These are phyloP conservation scores for Pichia sp. DNA, from an alignment of 1,139 yeast genomes.

Conservation along the genomic window DNA sequence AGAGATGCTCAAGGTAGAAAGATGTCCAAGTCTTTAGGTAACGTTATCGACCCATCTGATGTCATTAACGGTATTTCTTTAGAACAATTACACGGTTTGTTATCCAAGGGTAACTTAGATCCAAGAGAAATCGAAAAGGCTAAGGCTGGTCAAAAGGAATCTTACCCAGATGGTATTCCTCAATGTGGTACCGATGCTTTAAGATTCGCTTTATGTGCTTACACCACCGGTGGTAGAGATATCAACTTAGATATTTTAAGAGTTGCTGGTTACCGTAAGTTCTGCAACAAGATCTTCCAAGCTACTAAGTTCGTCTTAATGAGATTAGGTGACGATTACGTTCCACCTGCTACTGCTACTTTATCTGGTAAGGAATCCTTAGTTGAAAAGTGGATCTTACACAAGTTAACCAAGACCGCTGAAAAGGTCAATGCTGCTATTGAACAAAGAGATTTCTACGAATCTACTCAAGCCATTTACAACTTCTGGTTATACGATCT, in stretches of 20 bases:
- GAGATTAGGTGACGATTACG: conserved; percentile 86
- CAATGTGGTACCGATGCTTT: conserved; percentile 99
- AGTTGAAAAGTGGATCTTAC: conserved; percentile 96
- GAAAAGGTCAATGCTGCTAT: conserved; percentile 62
- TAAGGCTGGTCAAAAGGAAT: conserved; percentile 78
- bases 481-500: conserved; percentile 93
- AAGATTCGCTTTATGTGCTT: conserved; percentile 97
- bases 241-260: conserved; percentile 94
- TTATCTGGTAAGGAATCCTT: conserved; percentile 81
- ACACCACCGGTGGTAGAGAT: conserved; percentile 98
- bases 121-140: conserved; percentile 89
- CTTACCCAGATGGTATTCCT: conserved; percentile 97
- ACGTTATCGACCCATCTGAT: conserved; percentile 93
- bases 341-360: conserved; percentile 64
- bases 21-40: conserved; percentile 97
- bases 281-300: conserved; percentile 99
- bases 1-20: conserved; percentile 99
- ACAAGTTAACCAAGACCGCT: conserved; percentile 73
- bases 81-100: conserved; percentile 75
- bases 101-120: conserved; percentile 80
- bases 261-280: conserved; percentile 98
- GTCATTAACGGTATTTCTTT: conserved; percentile 87
- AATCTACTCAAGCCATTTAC: conserved; percentile 82
- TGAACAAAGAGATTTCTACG: conserved; percentile 86
- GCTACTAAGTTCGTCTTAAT: conserved; percentile 96